A percentile compares a stretch with the other conserved stretches of the same genome.
Conservation (phyloP, 2,329 filamentous ascomycete species). For the Talaromyces sp. region DNA sequence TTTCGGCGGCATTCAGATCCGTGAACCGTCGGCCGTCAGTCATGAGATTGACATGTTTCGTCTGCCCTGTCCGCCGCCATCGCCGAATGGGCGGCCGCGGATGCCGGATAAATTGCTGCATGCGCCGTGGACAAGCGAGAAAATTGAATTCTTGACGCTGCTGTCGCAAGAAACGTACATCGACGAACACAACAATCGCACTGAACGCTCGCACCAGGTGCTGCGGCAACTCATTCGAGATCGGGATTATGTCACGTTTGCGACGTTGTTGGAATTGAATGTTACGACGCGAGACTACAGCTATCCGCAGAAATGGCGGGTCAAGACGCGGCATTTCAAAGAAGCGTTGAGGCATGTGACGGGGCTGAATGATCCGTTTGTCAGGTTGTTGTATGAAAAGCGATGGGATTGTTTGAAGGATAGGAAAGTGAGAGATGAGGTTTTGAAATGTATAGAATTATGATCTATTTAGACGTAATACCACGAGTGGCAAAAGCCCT, state of each 20-base stretch:
- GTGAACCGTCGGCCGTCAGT: conserved; percentile 26
- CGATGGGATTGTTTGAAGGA: conserved; percentile 25
- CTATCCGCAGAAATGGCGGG: conserved; percentile 34
- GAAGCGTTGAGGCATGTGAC: conserved; percentile 30
- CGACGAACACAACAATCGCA: conserved; percentile 31
- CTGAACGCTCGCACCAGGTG: conserved; percentile 30
- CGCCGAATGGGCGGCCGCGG: conserved; percentile 25
- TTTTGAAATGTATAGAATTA: conserved; percentile 1
- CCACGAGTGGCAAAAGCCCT: too few relatives aligned
- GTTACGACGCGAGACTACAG: conserved; percentile 33
- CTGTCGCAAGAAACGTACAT: conserved; percentile 37
- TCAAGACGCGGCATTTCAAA: conserved; percentile 31
- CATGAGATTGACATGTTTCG: conserved; percentile 35
- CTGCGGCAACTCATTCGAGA: conserved; percentile 35
- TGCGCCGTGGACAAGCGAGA: conserved; percentile 37
- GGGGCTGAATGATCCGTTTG: conserved; percentile 33
- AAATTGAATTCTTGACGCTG: conserved; percentile 39
- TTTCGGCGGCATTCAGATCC: conserved; percentile 36
- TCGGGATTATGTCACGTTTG: conserved; percentile 34
- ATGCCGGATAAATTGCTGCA: conserved; percentile 41
- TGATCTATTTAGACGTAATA: background rate
- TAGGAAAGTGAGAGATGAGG: background rate
- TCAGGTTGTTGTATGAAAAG: conserved; percentile 29
- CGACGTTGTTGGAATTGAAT: conserved; percentile 28
- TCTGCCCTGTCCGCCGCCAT: conserved; percentile 29